Conservation (phyloP, 1,284 basidiomycete genomes). For the Marasmius tenuissimus region DNA sequence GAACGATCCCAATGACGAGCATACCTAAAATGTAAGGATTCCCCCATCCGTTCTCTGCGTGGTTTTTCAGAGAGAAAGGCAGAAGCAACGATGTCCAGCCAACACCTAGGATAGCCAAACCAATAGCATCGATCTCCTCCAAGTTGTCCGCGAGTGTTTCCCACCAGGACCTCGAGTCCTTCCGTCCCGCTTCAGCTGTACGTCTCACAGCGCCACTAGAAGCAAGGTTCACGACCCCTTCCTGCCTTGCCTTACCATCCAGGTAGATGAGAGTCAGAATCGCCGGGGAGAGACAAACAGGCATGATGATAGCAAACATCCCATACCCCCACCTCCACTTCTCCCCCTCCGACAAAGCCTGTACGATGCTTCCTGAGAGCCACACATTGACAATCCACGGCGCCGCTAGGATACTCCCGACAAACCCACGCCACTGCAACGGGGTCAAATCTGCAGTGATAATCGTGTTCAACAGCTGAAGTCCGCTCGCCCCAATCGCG, state of each 20-base stretch:
- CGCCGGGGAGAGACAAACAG: conserved; percentile 18
- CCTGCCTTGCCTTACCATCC: conserved; percentile 12
- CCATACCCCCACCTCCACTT: conserved; percentile 29
- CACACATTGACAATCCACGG: conserved; percentile 19
- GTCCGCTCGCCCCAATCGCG: conserved; percentile 20
- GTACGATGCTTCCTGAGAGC: conserved; percentile 14
- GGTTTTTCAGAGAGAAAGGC: conserved; percentile 14
- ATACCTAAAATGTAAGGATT: conserved; percentile 15
- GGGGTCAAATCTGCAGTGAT: conserved; percentile 25
- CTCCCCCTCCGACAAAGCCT: conserved; percentile 10
- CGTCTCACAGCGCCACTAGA: conserved; percentile 14
- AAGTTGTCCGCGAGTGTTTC: conserved; percentile 2
- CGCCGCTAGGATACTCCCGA: conserved; percentile 16
- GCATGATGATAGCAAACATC: conserved; percentile 24
- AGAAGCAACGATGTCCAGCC: conserved; percentile 13
- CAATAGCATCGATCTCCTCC: conserved; percentile 12
- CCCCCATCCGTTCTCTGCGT: conserved; percentile 13
- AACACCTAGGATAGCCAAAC: conserved; percentile 10
- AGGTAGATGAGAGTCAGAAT: conserved; percentile 13
- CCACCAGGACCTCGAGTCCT: conserved; percentile 1
- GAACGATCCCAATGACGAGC: conserved; percentile 15
- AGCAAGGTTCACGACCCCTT: conserved; percentile 17
- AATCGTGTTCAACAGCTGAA: conserved; percentile 23
- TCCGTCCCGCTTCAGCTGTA: conserved; percentile 6
- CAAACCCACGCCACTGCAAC: conserved; percentile 26